These are phyloP conservation scores for Daldinia bambusicola DNA, from an alignment of 495 filamentous ascomycete species.

Conservation along the genomic window DNA sequence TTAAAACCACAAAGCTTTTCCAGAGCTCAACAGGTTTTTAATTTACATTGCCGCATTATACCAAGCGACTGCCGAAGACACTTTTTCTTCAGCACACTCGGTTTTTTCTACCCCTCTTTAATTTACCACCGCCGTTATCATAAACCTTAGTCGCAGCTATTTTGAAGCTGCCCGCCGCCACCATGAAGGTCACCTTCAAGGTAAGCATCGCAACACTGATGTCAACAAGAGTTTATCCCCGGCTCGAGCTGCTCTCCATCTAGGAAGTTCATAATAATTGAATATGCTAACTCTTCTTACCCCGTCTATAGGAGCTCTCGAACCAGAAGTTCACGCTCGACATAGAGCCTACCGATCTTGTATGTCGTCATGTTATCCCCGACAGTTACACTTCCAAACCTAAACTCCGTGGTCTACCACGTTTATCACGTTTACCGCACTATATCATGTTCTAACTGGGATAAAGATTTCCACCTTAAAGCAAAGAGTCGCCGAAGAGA, in stretches of 20 bases:
- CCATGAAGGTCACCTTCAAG: slow-evolving; percentile 64
- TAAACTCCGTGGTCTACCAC: slow-evolving; percentile 13
- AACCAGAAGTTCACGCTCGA: slow-evolving; percentile 98
- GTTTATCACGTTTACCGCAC: slow-evolving; percentile 24
- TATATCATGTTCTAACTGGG: slow-evolving; percentile 48
- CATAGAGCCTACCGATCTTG: slow-evolving; percentile 89
- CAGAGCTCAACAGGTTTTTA: not conserved
- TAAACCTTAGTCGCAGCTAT: slow-evolving; percentile 38
- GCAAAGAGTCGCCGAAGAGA: slow-evolving; percentile 85
- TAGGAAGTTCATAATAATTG: not conserved
- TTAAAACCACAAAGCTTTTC: slow-evolving; percentile 12
- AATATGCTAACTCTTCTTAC: slow-evolving; percentile 47
- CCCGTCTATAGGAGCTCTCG: slow-evolving; percentile 80
- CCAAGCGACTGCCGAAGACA: not conserved
- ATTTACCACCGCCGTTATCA: slow-evolving; percentile 13
- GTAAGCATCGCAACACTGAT: slow-evolving; percentile 47
- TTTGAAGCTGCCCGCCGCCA: slow-evolving; percentile 52
- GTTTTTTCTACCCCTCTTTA: slow-evolving; percentile 1
- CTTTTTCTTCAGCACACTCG: not conserved
- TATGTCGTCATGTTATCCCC: slow-evolving; percentile 62
- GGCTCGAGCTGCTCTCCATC: slow-evolving; percentile 15
- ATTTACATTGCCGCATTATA: not conserved
- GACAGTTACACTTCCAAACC: slow-evolving; percentile 17
- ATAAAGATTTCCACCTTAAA: slow-evolving; percentile 85
- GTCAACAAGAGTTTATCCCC: slow-evolving; percentile 1